phyloP scores from a whole-genome alignment of 306 rosid genomes.

The Carpinus fangiana region DNA sequence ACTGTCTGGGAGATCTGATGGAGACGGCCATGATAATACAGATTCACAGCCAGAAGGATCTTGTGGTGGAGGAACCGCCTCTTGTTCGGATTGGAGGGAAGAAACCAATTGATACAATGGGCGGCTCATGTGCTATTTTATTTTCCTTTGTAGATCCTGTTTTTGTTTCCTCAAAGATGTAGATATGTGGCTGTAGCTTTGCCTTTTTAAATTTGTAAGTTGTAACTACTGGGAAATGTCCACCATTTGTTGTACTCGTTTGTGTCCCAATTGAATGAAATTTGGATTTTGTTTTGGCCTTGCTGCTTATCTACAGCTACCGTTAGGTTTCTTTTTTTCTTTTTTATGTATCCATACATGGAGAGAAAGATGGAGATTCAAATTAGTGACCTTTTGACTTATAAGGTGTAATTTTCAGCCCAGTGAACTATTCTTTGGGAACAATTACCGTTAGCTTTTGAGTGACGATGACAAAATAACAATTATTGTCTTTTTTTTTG shows the following conservation, averaged over 20 bases:
- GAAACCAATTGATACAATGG: slow-evolving; percentile 23
- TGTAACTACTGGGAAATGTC: slow-evolving; percentile 32
- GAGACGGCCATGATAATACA: slow-evolving; percentile 30
- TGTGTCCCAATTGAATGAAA: slow-evolving; percentile 23
- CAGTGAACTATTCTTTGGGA: too few relatives aligned
- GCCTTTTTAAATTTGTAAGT: slow-evolving; percentile 39
- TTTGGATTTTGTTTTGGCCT: neutral
- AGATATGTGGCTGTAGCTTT: slow-evolving; percentile 39
- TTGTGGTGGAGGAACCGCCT: slow-evolving; percentile 34
- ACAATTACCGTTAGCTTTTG: too few relatives aligned
- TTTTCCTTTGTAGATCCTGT: slow-evolving; percentile 21
- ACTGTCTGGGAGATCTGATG: slow-evolving; percentile 54
- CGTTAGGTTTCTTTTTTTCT: too few relatives aligned
- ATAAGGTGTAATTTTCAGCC: too few relatives aligned
- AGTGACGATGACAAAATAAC: too few relatives aligned
- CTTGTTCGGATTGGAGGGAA: slow-evolving; percentile 40
- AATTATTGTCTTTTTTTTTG: too few relatives aligned
- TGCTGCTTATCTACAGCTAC: too few relatives aligned
- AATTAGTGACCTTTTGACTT: too few relatives aligned
- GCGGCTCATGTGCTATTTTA: neutral
- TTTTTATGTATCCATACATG: too few relatives aligned
- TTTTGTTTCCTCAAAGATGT: slow-evolving; percentile 33
- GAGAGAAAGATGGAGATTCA: too few relatives aligned
- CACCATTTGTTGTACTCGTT: slow-evolving; percentile 12
- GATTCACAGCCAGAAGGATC: slow-evolving; percentile 36